A percentile compares a stretch with the other conserved stretches of the same genome.
phyloP scores from a whole-genome alignment of 2,329 filamentous ascomycete species.

The Geoglossum cookeanum region DNA sequence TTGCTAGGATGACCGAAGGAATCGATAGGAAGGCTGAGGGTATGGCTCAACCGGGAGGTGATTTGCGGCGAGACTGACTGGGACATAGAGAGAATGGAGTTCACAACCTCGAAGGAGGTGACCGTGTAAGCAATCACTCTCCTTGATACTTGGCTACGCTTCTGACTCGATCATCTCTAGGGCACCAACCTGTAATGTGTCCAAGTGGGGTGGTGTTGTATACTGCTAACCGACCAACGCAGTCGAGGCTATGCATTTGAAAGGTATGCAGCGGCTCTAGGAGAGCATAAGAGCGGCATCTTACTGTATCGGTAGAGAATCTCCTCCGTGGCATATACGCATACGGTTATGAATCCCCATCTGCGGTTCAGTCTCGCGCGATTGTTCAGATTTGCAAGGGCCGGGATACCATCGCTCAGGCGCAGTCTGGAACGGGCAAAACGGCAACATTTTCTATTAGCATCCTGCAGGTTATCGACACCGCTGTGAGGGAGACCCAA shows the following conservation, averaged over 20 bases:
- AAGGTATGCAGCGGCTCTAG: constrained; percentile 33
- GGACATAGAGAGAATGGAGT: constrained; percentile 70
- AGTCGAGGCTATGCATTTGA: constrained; percentile 90
- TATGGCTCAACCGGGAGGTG: constrained; percentile 10
- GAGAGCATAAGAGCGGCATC: neutral
- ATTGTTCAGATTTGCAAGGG: constrained; percentile 99
- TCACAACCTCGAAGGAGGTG: constrained; percentile 94
- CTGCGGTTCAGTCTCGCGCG: constrained; percentile 89
- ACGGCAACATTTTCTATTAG: constrained; percentile 93
- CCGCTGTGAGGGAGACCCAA: constrained; percentile 77
- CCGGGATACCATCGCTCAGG: constrained; percentile 94
- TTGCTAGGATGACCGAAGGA: constrained; percentile 62
- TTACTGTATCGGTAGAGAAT: constrained; percentile 40
- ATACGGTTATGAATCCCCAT: constrained; percentile 96
- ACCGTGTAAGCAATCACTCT: constrained; percentile 34
- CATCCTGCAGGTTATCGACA: constrained; percentile 91
- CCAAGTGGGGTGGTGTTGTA: neutral
- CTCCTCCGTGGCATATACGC: constrained; percentile 93
- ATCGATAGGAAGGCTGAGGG: constrained; percentile 79
- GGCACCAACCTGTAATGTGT: constrained; percentile 12
- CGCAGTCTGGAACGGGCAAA: constrained; percentile 92
- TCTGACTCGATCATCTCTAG: constrained; percentile 7
- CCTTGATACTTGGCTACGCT: neutral
- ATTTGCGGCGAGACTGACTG: neutral
- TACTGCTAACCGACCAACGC: constrained; percentile 39